These are phyloP conservation scores for Xylaria palmicola DNA, from an alignment of 495 filamentous ascomycete genomes.

Conservation along the genomic window DNA sequence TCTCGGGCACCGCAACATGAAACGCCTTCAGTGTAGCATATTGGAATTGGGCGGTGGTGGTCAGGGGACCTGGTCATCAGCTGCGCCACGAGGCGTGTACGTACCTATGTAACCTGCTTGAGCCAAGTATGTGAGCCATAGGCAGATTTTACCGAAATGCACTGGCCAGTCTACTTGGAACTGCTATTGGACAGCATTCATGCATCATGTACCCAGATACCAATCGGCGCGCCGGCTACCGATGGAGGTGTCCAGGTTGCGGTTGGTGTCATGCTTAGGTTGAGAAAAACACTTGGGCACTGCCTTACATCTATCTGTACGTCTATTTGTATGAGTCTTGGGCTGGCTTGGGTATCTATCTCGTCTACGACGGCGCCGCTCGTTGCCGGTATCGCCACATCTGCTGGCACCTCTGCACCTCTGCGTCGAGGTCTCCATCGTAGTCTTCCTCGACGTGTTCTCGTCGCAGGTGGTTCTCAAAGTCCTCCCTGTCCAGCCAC, in stretches of 20 bases:
- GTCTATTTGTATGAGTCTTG: too few relatives aligned
- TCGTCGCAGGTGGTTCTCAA: not conserved
- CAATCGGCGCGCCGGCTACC: too few relatives aligned
- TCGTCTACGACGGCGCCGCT: not conserved
- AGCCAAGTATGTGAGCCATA: not conserved
- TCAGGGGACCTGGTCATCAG: not conserved
- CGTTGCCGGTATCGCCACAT: not conserved
- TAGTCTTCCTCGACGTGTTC: slow-evolving; percentile 7
- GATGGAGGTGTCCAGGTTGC: too few relatives aligned
- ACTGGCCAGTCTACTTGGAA: not conserved
- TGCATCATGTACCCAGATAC: too few relatives aligned
- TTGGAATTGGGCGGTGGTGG: not conserved
- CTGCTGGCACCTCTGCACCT: not conserved
- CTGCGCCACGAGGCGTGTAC: not conserved
- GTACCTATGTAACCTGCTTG: not conserved
- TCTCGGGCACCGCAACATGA: not conserved
- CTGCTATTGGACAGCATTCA: too few relatives aligned
- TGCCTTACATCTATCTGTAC: not conserved
- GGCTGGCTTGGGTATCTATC: not conserved
- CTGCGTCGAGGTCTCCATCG: not conserved
- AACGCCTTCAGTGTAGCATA: not conserved
- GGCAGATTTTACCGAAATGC: too few relatives aligned
- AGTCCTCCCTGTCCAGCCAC: not conserved
- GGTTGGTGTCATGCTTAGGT: too few relatives aligned
- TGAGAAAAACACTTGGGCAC: not conserved